Evolutionary conservation across 805 yeast species (phyloP).

Genomic region (Komagataella pastoris): DNA sequence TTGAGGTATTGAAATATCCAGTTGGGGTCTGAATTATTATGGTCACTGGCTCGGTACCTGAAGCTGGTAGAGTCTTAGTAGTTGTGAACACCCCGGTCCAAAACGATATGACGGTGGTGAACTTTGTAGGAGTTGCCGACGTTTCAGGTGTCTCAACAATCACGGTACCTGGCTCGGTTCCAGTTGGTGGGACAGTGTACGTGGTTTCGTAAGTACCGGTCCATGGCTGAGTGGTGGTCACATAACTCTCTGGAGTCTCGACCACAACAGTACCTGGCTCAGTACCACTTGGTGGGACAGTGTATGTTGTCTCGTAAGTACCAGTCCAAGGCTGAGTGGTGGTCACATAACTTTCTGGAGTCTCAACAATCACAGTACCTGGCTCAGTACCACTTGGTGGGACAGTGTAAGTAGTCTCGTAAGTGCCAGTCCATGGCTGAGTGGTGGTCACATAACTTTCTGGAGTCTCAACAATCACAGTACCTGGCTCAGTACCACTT

Average conservation of each 20-base stretch:
- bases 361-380: background rate
- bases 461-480: background rate
- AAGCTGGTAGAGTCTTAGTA: background rate
- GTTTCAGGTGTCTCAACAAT: background rate
- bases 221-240: background rate
- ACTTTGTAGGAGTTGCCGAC: background rate
- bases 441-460: background rate
- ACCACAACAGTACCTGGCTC: no score
- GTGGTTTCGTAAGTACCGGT: background rate
- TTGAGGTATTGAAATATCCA: background rate
- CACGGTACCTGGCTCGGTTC: background rate
- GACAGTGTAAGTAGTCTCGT: background rate
- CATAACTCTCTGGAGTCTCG: background rate
- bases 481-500: background rate
- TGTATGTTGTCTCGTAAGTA: no score
- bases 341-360: no score
- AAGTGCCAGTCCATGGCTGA: background rate
- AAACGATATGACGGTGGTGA: background rate
- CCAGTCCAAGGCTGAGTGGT: no score
- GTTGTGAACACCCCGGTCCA: background rate
- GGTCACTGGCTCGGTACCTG: background rate
- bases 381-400: background rate
- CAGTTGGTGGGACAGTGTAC: background rate
- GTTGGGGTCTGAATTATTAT: background rate
- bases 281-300: no score